phyloP scores from a whole-genome alignment of 306 rosid genomes.

The Begonia loranthoides region DNA sequence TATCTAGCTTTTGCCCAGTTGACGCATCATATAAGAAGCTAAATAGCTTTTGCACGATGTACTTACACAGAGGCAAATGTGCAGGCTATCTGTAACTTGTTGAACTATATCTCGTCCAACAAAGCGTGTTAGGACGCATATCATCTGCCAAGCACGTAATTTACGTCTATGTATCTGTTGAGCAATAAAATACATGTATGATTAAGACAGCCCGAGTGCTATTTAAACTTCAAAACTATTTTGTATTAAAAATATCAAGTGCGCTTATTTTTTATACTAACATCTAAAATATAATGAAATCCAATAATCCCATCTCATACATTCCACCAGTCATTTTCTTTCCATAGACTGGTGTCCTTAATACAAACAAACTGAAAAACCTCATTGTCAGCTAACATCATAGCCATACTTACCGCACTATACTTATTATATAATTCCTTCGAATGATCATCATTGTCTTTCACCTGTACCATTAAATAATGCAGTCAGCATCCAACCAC shows the following conservation, averaged over 20 bases:
- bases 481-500: slow-evolving; percentile 14
- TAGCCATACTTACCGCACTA: slow-evolving; percentile 56
- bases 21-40: too few species aligned
- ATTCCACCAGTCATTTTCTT: too few species aligned
- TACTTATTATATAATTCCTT: slow-evolving; percentile 91
- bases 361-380: too few species aligned
- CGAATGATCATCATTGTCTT: slow-evolving; percentile 68
- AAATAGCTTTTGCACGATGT: slow-evolving; percentile 1
- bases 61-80: slow-evolving; percentile 62
- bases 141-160: slow-evolving; percentile 88
- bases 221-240: too few species aligned
- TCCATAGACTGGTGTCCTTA: too few species aligned
- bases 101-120: slow-evolving; percentile 54
- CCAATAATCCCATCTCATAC: too few species aligned
- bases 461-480: slow-evolving; percentile 46
- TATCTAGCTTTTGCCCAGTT: too few species aligned
- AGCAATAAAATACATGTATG: slow-evolving; percentile 2
- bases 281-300: too few species aligned
- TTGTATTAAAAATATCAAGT: too few species aligned
- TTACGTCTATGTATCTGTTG: slow-evolving; percentile 90
- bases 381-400: too few species aligned
- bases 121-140: slow-evolving; percentile 67
- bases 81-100: slow-evolving; percentile 42
- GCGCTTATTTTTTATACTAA: too few species aligned
- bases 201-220: too few species aligned